Evolutionary conservation across 2,329 filamentous ascomycete species (phyloP).

Genomic region (Hypoxylon sp.): DNA sequence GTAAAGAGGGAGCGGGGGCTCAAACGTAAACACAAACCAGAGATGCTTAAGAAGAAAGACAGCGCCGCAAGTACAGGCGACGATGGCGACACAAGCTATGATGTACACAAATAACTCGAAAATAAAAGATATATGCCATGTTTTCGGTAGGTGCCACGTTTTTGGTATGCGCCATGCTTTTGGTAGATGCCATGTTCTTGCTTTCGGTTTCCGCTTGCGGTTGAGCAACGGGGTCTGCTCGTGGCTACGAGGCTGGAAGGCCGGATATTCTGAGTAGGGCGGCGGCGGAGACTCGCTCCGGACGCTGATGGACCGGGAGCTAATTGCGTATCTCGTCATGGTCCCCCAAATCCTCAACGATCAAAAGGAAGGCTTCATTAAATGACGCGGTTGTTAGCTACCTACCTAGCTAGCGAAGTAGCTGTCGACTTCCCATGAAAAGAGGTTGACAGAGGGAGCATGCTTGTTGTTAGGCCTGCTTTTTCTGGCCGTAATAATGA

Average conservation of each 20-base stretch:
- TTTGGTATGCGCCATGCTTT: too few relatives aligned
- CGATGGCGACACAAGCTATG: background rate
- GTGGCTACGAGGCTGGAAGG: background rate
- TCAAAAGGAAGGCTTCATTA: too few relatives aligned
- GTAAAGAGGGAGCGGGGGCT: slow-evolving; percentile 17
- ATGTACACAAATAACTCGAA: too few relatives aligned
- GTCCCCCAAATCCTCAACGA: too few relatives aligned
- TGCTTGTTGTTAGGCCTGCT: background rate
- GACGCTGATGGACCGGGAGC: too few relatives aligned
- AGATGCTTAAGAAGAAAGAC: slow-evolving; percentile 1
- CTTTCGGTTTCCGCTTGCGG: too few relatives aligned
- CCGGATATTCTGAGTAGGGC: slow-evolving; percentile 17
- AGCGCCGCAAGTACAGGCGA: background rate
- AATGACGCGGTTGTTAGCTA: too few relatives aligned
- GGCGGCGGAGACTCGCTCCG: slow-evolving; percentile 26
- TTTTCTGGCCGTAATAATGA: background rate
- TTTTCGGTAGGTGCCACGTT: too few relatives aligned
- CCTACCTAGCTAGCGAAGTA: too few relatives aligned
- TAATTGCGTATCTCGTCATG: slow-evolving; percentile 20
- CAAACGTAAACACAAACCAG: background rate
- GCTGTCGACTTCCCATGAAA: too few relatives aligned
- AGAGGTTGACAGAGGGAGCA: slow-evolving; percentile 8
- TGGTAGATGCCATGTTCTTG: too few relatives aligned
- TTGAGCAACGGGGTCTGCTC: slow-evolving; percentile 20
- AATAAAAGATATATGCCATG: too few relatives aligned